phyloP scores from a whole-genome alignment of 1,284 basidiomycete species.

The Austropuccinia psidii region DNA sequence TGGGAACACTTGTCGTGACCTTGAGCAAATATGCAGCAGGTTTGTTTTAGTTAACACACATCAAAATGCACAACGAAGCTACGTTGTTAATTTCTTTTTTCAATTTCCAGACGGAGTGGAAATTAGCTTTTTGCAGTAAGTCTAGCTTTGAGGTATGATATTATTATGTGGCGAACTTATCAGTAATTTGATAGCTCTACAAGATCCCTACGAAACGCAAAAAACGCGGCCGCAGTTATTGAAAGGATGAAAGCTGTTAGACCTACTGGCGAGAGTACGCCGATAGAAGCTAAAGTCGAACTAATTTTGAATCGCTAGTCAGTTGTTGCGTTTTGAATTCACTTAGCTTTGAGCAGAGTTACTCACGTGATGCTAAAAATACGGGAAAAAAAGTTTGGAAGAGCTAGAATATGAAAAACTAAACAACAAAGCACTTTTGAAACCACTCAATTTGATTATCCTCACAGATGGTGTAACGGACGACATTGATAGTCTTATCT shows the following conservation, averaged over 20 bases:
- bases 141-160: neutral
- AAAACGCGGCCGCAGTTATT: neutral
- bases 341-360: neutral
- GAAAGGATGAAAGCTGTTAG: neutral
- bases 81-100: too few relatives aligned
- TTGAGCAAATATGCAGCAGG: neutral
- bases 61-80: too few relatives aligned
- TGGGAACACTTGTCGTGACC: neutral
- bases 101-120: neutral
- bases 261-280: conserved; percentile 8
- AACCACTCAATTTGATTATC: conserved; percentile 58
- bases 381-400: neutral
- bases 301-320: conserved; percentile 4
- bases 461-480: conserved; percentile 59
- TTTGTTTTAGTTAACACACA: neutral
- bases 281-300: conserved; percentile 5
- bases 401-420: conserved; percentile 2
- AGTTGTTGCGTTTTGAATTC: neutral
- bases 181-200: neutral
- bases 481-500: conserved; percentile 53
- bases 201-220: neutral
- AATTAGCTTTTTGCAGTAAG: conserved; percentile 10
- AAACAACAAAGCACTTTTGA: conserved; percentile 41
- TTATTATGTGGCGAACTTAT: neutral
- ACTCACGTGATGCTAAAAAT: neutral